These are phyloP conservation scores for Hortiboletus campestris DNA, from an alignment of 768 basidiomycete species.

Conservation along the genomic window DNA sequence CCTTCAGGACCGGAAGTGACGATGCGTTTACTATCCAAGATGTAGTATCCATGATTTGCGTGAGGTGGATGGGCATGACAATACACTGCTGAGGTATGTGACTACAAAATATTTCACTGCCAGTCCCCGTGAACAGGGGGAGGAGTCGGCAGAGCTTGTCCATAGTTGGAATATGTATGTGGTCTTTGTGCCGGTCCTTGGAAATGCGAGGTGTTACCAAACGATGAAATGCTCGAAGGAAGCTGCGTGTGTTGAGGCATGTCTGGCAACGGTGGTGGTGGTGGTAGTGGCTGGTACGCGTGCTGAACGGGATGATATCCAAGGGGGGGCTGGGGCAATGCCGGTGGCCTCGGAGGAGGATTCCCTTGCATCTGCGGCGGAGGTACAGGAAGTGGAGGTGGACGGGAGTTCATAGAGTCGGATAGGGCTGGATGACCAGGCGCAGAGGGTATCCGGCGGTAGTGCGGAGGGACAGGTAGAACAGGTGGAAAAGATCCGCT, in stretches of 20 bases:
- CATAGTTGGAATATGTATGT: slow-evolving; percentile 29
- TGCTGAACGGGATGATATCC: slow-evolving; percentile 44
- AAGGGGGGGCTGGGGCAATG: slow-evolving; percentile 51
- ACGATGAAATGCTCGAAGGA: slow-evolving; percentile 22
- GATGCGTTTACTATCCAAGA: slow-evolving; percentile 10
- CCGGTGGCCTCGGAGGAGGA: slow-evolving; percentile 41
- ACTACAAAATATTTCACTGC: slow-evolving; percentile 24
- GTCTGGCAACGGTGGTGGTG: slow-evolving; percentile 33
- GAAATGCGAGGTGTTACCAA: slow-evolving; percentile 33
- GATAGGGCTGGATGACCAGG: slow-evolving; percentile 25
- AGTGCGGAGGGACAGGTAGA: slow-evolving; percentile 33
- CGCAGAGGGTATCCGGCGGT: slow-evolving; percentile 29
- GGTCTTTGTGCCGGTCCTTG: slow-evolving; percentile 43
- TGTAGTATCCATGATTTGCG: slow-evolving; percentile 11
- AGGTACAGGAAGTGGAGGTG: slow-evolving; percentile 29
- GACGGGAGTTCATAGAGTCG: slow-evolving; percentile 17
- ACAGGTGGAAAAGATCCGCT: slow-evolving; percentile 17
- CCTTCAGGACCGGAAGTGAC: background rate
- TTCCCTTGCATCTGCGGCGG: slow-evolving; percentile 24
- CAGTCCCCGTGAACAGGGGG: slow-evolving; percentile 23
- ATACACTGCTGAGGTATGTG: slow-evolving; percentile 14
- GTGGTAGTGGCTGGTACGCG: slow-evolving; percentile 35
- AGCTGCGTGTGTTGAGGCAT: slow-evolving; percentile 29
- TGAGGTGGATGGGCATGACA: slow-evolving; percentile 10
- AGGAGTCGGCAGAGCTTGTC: slow-evolving; percentile 29